These are phyloP conservation scores for Agrostemma githago DNA, from an alignment of 148 eudicot genomes.

Conservation along the genomic window DNA sequence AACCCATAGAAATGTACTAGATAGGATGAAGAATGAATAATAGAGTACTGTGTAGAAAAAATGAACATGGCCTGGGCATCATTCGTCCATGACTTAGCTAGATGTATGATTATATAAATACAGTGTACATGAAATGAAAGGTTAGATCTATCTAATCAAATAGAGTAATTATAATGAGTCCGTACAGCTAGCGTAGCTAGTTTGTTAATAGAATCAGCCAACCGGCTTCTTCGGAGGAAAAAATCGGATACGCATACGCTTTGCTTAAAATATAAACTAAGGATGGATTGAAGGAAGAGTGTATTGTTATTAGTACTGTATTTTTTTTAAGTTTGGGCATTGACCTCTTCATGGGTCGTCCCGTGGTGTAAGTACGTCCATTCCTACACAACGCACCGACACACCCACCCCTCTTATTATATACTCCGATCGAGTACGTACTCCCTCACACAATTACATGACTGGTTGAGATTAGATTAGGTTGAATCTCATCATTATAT, in stretches of 20 bases:
- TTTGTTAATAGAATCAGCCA: background rate
- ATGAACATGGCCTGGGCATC: background rate
- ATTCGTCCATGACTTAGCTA: background rate
- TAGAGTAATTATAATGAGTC: no score
- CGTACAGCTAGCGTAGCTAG: no score
- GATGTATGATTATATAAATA: no score
- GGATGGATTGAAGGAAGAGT: no score
- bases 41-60: no score
- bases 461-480: no score
- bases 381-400: background rate
- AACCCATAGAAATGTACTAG: no score
- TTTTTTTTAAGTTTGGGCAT: background rate
- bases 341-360: background rate
- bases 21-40: no score
- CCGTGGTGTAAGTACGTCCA: background rate
- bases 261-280: background rate
- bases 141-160: background rate
- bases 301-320: no score
- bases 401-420: background rate
- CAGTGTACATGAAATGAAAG: background rate
- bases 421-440: no score
- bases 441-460: background rate
- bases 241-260: background rate
- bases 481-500: no score
- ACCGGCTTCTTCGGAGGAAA: background rate